Base-by-base conservation (phyloP, 2,329 filamentous ascomycete genomes). In the Neofusicoccum cordaticola region DNA sequence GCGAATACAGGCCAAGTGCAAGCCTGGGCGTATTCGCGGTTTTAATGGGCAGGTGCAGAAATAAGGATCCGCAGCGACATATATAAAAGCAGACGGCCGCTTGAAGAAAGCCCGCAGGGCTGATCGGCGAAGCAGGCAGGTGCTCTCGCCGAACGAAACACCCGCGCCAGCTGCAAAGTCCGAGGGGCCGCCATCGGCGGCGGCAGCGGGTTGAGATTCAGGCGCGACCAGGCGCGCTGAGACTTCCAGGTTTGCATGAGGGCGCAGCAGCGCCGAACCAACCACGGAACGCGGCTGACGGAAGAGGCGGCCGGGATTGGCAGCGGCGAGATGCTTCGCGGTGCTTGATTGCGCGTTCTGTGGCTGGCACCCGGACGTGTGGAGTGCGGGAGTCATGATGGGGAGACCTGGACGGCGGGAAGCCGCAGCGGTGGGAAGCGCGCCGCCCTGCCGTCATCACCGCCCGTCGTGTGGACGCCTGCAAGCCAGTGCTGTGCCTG, bases 41-140 rank as follows among this genome's bases (percentile, higher is more conserved):
- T 60, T 60, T 60, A 47, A 47, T 11, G 56, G 34, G 56, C n/a
- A n/a, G 8, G 9, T 15, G 56, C 56, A 60, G 34, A 62, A 62
- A 62, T 62, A 42, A 62, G 44, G 58, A 62, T 62, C 58, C 58
- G 58, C 58, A 17, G 45, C 58, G 17, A 8, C 45, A 37, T 50
- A 34, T 39, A 62, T 41, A n/a, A 62, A 62, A 51, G 34, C n/a
- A 50, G 47, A 44, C 8, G 4, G 15, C 15, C 22, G 15, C 11
- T 17, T 47, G 56, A 15, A 47, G 42, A 45, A 47, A 22, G 41
- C 41, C 42, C 56, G 27, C 42, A 47, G 34, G 27, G n/a, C 56
- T 34, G 56, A 58, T 47, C 56, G 47, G 41, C 56, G 31, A 35
- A 42, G 27, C n/a, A 60, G 56, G 56, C 42, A 48, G n/a, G 42